phyloP scores from a whole-genome alignment of 192 early-diverging fungal species.

The Mycoemilia scoparia region DNA sequence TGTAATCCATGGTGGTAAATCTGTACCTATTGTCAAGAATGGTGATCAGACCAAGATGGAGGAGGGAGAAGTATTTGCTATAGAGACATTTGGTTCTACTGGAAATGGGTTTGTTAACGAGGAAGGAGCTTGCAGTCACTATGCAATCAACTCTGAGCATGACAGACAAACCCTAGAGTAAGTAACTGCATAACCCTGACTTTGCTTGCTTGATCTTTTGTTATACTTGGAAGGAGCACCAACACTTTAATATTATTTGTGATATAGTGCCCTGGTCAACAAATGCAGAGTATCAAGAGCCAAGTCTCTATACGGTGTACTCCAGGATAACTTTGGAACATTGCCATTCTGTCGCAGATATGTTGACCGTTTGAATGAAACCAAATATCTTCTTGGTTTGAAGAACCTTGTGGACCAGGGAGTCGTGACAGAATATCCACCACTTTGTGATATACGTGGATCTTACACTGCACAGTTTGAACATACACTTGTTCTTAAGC shows the following conservation, averaged over 20 bases:
- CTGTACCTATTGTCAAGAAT: slow-evolving; percentile 82
- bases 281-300: slow-evolving; percentile 55
- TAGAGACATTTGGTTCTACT: slow-evolving; percentile 95
- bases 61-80: slow-evolving; percentile 85
- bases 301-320: slow-evolving; percentile 54
- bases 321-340: slow-evolving; percentile 84
- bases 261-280: slow-evolving; percentile 10
- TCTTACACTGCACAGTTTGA: slow-evolving; percentile 93
- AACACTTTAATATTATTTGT: background rate
- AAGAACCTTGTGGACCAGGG: slow-evolving; percentile 70
- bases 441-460: slow-evolving; percentile 67
- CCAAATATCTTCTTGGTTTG: slow-evolving; percentile 70
- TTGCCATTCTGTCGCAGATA: slow-evolving; percentile 90
- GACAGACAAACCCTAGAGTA: slow-evolving; percentile 3
- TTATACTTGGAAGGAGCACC: background rate
- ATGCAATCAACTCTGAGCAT: slow-evolving; percentile 43
- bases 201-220: background rate
- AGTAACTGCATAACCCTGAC: slow-evolving; percentile 20
- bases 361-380: slow-evolving; percentile 83
- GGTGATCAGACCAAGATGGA: slow-evolving; percentile 88
- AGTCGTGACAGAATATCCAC: slow-evolving; percentile 72
- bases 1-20: slow-evolving; percentile 85
- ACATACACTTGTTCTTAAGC: slow-evolving; percentile 81
- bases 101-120: slow-evolving; percentile 79
- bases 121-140: slow-evolving; percentile 84